Base-by-base conservation (phyloP, 2,329 filamentous ascomycete species). In the Colletotrichum navitas region DNA sequence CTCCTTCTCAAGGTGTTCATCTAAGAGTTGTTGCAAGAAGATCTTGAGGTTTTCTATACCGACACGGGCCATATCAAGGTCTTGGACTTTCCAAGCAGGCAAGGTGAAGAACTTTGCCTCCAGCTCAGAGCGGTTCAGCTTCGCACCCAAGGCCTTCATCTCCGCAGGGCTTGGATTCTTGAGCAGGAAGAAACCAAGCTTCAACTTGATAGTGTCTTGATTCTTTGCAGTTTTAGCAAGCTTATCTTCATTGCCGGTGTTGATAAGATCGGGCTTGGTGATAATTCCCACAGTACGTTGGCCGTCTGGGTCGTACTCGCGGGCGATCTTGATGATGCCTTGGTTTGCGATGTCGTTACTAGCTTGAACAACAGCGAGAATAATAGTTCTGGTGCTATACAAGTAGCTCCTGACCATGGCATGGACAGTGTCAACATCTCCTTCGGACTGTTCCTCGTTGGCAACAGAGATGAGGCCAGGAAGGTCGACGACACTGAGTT, bases 271-370 rank as follows among this genome's bases (percentile, higher is more conserved):
- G 0, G 87, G 87, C 76, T 90, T 90, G 0, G 89, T 90, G 72
- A 90, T 86, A 68, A 90, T 83, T 3, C 88, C 87, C 0, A 90
- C 76, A 0, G 88, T 90, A 3, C 87, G 85, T 1, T 51, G 34
- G 1, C 82, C 78, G 0, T 68, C 32, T 0, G 75, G 75, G 34
- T 81, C 79, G 7, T 62, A 58, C 29, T 72, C 59, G 1, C 62
- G 51, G 26, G 72, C 65, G 14, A 69, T 62, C 6, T 62, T 66
- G 26, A 63, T 66, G 18, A 74, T 66, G 10, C 49, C 61, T 72
- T 85, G 83, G 32, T 80, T 82, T 18, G 78, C 78, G 7, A 78
- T 76, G 41, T 85, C 83, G 34, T 81, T 82, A 10, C 76, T 78
- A 3, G 83, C 83, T 0, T 80, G 80, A 0, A 87, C 79, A 0